Evolutionary conservation across 345 rosid genomes (phyloP).

Genomic region (Eucalyptus rudis): DNA sequence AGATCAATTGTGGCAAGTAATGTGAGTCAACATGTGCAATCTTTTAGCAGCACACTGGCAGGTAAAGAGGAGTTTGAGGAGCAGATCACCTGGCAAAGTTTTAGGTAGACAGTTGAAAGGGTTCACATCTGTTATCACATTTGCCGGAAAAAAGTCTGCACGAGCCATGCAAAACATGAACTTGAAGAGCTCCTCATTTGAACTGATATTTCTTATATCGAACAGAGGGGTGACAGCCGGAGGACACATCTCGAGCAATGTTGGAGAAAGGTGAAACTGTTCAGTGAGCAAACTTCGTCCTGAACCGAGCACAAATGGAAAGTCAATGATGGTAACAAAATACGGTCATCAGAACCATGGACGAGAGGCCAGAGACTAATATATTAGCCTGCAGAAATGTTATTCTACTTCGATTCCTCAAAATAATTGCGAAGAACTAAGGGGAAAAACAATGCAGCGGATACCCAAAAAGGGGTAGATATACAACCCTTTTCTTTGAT

Average conservation of each 20-base stretch:
- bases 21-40: background rate
- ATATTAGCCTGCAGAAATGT: background rate
- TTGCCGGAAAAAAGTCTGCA: conserved; percentile 2
- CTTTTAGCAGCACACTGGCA: background rate
- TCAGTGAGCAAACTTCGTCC: background rate
- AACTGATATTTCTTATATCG: background rate
- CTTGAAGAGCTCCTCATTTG: background rate
- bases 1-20: background rate
- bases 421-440: background rate
- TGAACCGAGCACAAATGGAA: background rate
- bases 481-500: background rate
- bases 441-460: background rate
- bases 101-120: background rate
- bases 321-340: background rate
- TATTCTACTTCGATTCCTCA: background rate
- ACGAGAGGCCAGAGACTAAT: background rate
- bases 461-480: background rate
- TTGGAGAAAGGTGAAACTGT: background rate
- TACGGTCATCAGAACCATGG: background rate
- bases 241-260: background rate
- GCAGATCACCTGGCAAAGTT: conserved; percentile 3
- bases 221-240: background rate
- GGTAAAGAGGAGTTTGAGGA: background rate
- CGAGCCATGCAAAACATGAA: background rate
- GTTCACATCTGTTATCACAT: conserved; percentile 4